Percentiles rank a stretch among this genome's conserved stretches.
phyloP scores from a whole-genome alignment of 2,329 filamentous ascomycete species.

The Ambrosiella cleistominuta region DNA sequence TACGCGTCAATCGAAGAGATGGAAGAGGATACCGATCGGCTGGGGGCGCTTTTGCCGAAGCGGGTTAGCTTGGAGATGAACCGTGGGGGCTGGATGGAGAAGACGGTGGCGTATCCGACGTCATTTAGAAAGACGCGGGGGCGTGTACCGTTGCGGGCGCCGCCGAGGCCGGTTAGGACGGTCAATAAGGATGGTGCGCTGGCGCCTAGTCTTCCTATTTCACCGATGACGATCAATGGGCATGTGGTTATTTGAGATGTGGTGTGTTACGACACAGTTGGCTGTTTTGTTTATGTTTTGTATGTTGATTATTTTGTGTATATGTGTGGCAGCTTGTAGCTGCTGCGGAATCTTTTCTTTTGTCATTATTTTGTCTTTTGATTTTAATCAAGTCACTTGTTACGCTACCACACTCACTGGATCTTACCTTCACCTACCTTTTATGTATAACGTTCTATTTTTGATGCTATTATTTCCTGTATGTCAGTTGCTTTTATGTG shows the following conservation, averaged over 20 bases:
- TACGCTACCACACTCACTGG: too few species aligned
- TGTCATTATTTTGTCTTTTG: too few species aligned
- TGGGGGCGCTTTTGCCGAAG: conserved; percentile 1
- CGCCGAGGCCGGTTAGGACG: neutral
- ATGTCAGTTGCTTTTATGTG: too few species aligned
- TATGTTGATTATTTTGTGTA: too few species aligned
- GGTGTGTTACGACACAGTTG: too few species aligned
- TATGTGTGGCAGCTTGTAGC: too few species aligned
- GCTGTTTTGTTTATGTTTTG: too few species aligned
- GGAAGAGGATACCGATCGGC: neutral
- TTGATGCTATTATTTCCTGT: too few species aligned
- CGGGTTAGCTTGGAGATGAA: neutral
- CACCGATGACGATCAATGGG: neutral
- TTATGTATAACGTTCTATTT: too few species aligned
- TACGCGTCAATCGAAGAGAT: neutral
- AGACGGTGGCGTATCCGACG: conserved; percentile 2
- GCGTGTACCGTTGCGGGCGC: neutral
- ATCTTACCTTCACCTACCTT: too few species aligned
- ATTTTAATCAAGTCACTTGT: too few species aligned
- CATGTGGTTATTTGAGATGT: neutral
- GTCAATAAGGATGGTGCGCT: neutral
- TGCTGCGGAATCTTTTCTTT: too few species aligned
- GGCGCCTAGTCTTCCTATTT: neutral
- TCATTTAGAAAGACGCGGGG: conserved; percentile 3
- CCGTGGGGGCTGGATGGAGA: neutral